Percentiles rank a stretch among this genome's conserved stretches.
Conservation (phyloP, 2,329 filamentous ascomycete species). For the Bipolaris cookei region DNA sequence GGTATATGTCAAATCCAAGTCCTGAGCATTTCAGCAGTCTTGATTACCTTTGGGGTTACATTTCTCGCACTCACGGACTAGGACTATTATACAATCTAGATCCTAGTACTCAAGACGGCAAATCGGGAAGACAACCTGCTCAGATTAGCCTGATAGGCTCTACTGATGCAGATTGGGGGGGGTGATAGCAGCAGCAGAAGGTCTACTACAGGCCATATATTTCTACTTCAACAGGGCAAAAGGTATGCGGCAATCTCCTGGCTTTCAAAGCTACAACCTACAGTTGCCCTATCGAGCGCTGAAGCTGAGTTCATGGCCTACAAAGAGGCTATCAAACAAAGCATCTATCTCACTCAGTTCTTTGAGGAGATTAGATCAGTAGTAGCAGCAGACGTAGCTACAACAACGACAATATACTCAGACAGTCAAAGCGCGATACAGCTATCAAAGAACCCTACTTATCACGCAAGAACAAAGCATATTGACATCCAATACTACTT, state of each 20-base stretch:
- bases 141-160: not conserved
- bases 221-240: not conserved
- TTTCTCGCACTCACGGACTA: not conserved
- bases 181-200: not conserved
- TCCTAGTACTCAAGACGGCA: not conserved
- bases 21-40: not conserved
- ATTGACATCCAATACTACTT: not conserved
- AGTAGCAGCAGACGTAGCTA: not conserved
- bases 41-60: not conserved
- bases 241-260: not conserved
- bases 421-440: not conserved
- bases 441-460: not conserved
- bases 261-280: not conserved
- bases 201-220: not conserved
- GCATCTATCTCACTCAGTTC: not conserved
- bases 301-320: no score
- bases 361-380: not conserved
- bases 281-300: not conserved
- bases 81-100: not conserved
- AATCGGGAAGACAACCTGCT: not conserved
- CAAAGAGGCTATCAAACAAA: not conserved
- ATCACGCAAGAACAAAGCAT: not conserved
- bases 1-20: not conserved
- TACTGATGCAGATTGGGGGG: no score
- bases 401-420: not conserved